Percentiles rank a stretch among this genome's conserved stretches.
Conservation (phyloP, 805 yeast species). For the Candida andamanensis region DNA sequence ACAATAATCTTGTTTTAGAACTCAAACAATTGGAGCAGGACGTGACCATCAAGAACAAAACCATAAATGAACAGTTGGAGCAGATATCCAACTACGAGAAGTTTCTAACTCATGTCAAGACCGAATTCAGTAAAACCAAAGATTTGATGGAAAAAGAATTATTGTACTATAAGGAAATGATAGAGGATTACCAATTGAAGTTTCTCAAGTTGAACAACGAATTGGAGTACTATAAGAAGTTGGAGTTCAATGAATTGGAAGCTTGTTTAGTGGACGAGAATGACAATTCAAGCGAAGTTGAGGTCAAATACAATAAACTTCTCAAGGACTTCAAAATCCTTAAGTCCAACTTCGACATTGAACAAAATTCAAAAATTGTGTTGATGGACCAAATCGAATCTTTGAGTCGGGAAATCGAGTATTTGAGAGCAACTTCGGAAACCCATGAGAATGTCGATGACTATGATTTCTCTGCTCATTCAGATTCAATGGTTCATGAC, state of each 20-base stretch:
- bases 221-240: constrained; percentile 11
- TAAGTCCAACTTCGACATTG: constrained; percentile 48
- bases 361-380: constrained; percentile 45
- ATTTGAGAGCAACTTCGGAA: constrained; percentile 5
- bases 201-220: constrained; percentile 17
- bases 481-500: constrained; percentile 7
- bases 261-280: constrained; percentile 3
- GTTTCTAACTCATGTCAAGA: constrained; percentile 18
- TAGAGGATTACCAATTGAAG: constrained; percentile 27
- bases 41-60: constrained; percentile 17
- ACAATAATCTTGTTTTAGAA: constrained; percentile 21
- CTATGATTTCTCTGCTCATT: constrained; percentile 1
- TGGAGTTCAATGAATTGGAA: constrained; percentile 9
- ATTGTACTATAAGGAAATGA: constrained; percentile 25
- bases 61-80: constrained; percentile 23
- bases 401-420: constrained; percentile 32
- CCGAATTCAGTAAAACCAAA: constrained; percentile 22
- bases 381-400: constrained; percentile 52
- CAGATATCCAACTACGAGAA: constrained; percentile 23
- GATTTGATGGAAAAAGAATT: constrained; percentile 28
- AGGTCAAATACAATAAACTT: constrained; percentile 23
- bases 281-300: no score
- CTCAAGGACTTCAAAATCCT: constrained; percentile 35
- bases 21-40: constrained; percentile 28
- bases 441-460: constrained; percentile 1